Base-by-base conservation (phyloP, 495 filamentous ascomycete genomes). In the Annulohypoxylon stygium region DNA sequence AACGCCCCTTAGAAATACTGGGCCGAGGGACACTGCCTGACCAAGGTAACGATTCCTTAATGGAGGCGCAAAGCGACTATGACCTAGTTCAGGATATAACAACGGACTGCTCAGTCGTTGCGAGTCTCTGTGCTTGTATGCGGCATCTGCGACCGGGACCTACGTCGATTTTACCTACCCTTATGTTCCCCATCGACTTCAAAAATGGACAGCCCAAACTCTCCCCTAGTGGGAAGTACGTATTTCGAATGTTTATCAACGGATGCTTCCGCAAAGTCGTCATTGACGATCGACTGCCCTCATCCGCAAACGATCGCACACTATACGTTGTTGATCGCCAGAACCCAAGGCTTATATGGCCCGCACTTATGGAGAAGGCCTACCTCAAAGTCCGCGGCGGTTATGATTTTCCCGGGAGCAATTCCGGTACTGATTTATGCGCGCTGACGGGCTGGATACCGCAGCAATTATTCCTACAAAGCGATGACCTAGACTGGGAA, bases 351-450 rank as follows among this genome's bases (percentile, higher is more conserved):
- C 85, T 95, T 41, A 78, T 97, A 20, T 98, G 93, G 93, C 96
- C 95, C n/a, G 94, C 96, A 25, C 82, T 99, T 30, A 83, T 98
- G 37, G 96, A 99, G 80, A 99, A 99, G 77, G 96, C 96, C 3
- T 99, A 98, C 70, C 83, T 99, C n/a, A 99, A 98, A 82, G 87
- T 98, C 7, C 88, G 94, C 20, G 97, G 97, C 36, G 97, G 96
- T 36, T 99, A 99, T 79, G 93, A 98, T 71, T 98, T 99, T 73
- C 96, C 96, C 2, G 96, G 96, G n/a, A 98, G 95, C 75, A 98
- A 99, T 78, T 98, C 95, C 2, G 94, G 93, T 2, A 97, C 95
- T 5, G 96, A 99, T 78, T 81, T 99, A 2, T 93, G 93, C 84
- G 90, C 95, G 11, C 79, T 99, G 55, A 97, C 92, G 1, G 95